Conservation (phyloP, 331 rosid species). For the Stylosanthes scabra region DNA sequence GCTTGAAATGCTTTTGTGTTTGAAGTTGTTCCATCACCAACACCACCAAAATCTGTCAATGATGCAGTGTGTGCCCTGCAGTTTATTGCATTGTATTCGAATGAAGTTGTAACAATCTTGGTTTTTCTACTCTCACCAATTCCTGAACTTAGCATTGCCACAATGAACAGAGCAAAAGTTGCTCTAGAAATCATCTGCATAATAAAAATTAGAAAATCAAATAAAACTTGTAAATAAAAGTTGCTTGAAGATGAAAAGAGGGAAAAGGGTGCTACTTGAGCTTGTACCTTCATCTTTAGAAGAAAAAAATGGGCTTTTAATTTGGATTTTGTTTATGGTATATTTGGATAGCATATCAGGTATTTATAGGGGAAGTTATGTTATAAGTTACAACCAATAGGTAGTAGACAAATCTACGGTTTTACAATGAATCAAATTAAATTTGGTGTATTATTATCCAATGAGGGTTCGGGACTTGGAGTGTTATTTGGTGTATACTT, state of each 20-base stretch:
- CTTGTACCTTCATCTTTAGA: constrained; percentile 36
- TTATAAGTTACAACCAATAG: too few species aligned
- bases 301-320: background rate
- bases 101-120: constrained; percentile 42
- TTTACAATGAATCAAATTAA: too few species aligned
- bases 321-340: constrained; percentile 33
- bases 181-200: constrained; percentile 31
- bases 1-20: constrained; percentile 84
- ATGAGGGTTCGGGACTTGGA: too few species aligned
- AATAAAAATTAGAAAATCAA: constrained; percentile 18
- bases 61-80: constrained; percentile 84
- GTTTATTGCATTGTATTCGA: constrained; percentile 65
- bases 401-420: background rate
- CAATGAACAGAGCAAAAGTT: constrained; percentile 29
- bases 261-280: constrained; percentile 29
- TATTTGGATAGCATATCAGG: constrained; percentile 11
- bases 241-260: constrained; percentile 16
- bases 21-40: constrained; percentile 89
- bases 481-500: too few species aligned
- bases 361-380: constrained; percentile 45
- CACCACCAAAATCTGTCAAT: constrained; percentile 85
- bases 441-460: too few species aligned
- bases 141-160: constrained; percentile 35
- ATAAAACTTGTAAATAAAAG: background rate
- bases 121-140: constrained; percentile 43